Conservation (phyloP, 2,329 filamentous ascomycete species). For the Mycosphaerelloides madeirae region DNA sequence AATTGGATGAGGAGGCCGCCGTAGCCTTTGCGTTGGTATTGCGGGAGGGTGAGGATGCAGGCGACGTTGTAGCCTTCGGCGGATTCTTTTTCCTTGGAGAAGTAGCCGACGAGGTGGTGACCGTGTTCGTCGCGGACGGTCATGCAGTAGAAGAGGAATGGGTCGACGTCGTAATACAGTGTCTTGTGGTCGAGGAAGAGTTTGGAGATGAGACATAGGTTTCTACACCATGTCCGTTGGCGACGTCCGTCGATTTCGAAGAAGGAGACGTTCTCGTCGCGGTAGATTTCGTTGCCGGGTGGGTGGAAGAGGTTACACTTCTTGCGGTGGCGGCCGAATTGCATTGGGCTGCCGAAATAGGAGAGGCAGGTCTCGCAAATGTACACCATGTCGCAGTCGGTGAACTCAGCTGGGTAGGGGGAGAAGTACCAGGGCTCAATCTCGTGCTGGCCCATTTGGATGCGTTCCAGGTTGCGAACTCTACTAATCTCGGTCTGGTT, state of each 20-base stretch:
- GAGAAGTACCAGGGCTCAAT: slow-evolving; percentile 99
- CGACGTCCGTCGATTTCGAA: slow-evolving; percentile 95
- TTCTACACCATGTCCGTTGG: slow-evolving; percentile 94
- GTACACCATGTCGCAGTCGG: slow-evolving; percentile 83
- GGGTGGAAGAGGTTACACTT: slow-evolving; percentile 92
- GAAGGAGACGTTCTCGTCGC: slow-evolving; percentile 88
- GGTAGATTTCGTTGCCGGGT: slow-evolving; percentile 96
- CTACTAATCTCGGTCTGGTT: slow-evolving; percentile 95
- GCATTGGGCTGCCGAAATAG: slow-evolving; percentile 79
- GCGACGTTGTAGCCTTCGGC: slow-evolving; percentile 97
- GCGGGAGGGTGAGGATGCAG: slow-evolving; percentile 92
- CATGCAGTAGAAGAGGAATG: slow-evolving; percentile 99
- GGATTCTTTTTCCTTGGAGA: slow-evolving; percentile 96
- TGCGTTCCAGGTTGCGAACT: slow-evolving; percentile 87
- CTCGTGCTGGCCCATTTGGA: slow-evolving; percentile 89
- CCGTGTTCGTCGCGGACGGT: slow-evolving; percentile 81
- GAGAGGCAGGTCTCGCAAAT: slow-evolving; percentile 96
- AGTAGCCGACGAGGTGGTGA: slow-evolving; percentile 97
- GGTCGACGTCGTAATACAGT: slow-evolving; percentile 98
- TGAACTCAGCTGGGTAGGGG: slow-evolving; percentile 86
- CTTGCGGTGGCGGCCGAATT: slow-evolving; percentile 76
- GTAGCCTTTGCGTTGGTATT: slow-evolving; percentile 93
- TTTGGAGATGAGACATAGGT: slow-evolving; percentile 88
- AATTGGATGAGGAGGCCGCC: slow-evolving; percentile 93
- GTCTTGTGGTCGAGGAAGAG: slow-evolving; percentile 98